Conservation (phyloP, 1,284 basidiomycete genomes). For the Tilletiopsis washingtonensis region DNA sequence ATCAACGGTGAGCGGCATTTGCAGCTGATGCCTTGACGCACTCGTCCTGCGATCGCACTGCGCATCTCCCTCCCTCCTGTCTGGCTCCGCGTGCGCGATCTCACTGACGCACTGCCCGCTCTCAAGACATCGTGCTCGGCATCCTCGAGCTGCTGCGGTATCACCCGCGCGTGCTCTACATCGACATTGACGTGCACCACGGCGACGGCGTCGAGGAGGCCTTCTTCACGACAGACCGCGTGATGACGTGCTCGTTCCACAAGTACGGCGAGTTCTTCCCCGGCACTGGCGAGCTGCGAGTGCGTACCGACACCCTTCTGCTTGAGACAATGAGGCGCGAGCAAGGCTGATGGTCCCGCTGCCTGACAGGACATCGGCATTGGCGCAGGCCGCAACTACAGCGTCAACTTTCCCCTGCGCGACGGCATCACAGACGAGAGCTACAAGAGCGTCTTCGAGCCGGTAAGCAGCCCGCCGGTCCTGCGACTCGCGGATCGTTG, state of each 20-base stretch:
- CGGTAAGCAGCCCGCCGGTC: no score
- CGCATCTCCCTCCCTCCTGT: background rate
- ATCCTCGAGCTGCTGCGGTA: constrained; percentile 91
- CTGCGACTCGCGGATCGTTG: background rate
- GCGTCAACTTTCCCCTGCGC: constrained; percentile 87
- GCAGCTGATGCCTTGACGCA: background rate
- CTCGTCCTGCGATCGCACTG: background rate
- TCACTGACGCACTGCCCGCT: background rate
- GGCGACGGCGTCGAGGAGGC: constrained; percentile 99
- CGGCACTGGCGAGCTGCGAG: constrained; percentile 88
- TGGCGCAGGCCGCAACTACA: constrained; percentile 63
- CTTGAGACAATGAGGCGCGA: no score
- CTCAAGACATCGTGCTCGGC: constrained; percentile 84
- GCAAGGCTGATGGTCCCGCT: no score
- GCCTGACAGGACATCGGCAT: constrained; percentile 68
- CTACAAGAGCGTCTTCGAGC: constrained; percentile 91
- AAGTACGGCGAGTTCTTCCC: constrained; percentile 99
- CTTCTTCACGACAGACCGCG: constrained; percentile 96
- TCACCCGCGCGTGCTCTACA: constrained; percentile 89
- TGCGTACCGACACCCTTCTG: no score
- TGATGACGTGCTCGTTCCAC: constrained; percentile 98
- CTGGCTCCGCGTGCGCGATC: background rate
- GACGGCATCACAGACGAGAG: constrained; percentile 94
- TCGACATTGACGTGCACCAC: constrained; percentile 98
- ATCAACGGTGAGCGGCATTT: constrained; percentile 64